Evolutionary conservation across 352 stramenopile genomes (phyloP).

Genomic region (Saprolegnia parasitica): DNA sequence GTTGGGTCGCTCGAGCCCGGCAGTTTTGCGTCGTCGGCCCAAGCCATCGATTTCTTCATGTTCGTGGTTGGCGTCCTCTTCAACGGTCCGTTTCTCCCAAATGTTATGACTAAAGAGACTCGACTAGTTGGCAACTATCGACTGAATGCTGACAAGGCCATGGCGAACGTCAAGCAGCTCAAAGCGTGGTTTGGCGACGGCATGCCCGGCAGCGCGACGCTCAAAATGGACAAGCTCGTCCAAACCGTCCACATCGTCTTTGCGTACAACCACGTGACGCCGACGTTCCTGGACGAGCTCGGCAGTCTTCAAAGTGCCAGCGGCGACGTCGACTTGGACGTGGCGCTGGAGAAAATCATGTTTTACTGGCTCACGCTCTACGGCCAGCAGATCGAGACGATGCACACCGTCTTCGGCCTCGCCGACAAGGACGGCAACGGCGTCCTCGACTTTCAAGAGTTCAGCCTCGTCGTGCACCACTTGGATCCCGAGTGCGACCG

Average conservation of each 20-base stretch:
- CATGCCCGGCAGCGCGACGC: conserved; percentile 48
- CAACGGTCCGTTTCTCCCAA: not conserved
- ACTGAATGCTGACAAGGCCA: conserved; percentile 34
- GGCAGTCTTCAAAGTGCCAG: not conserved
- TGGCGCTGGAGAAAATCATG: conserved; percentile 70
- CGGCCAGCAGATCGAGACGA: conserved; percentile 71
- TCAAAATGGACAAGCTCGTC: conserved; percentile 58
- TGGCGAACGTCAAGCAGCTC: conserved; percentile 62
- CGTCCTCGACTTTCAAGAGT: conserved; percentile 66
- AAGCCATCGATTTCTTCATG: conserved; percentile 72
- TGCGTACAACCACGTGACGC: conserved; percentile 44
- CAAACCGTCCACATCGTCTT: conserved; percentile 73
- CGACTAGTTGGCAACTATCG: conserved; percentile 25
- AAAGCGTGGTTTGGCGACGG: conserved; percentile 66
- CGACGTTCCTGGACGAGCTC: conserved; percentile 49
- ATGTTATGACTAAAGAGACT: not conserved
- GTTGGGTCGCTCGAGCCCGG: conserved; percentile 69
- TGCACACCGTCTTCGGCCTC: conserved; percentile 60
- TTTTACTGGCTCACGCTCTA: conserved; percentile 72
- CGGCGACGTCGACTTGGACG: conserved; percentile 48
- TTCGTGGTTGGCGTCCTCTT: conserved; percentile 74
- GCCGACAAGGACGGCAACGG: conserved; percentile 66
- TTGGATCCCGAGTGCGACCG: conserved; percentile 61
- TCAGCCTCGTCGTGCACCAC: conserved; percentile 56
- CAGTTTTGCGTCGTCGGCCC: conserved; percentile 64